phyloP scores from a whole-genome alignment of 2,329 filamentous ascomycete genomes.

The Orbilia ellipsospora region DNA sequence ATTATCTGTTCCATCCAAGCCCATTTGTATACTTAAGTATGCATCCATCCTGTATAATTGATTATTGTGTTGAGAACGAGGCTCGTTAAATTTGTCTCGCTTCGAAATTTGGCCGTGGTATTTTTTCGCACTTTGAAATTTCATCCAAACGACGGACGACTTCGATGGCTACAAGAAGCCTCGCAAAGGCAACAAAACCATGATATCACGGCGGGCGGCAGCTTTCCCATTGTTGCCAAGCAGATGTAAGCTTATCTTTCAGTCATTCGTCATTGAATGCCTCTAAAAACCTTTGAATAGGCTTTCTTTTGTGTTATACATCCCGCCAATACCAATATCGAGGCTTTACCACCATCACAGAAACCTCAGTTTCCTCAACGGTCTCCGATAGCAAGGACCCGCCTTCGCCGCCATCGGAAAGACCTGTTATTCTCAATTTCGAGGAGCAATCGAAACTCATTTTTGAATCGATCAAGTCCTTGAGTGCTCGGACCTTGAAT shows the following conservation, averaged over 20 bases:
- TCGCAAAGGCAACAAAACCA: constrained; percentile 39
- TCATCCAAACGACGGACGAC: constrained; percentile 27
- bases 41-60: too few relatives aligned
- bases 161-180: constrained; percentile 13
- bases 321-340: constrained; percentile 13
- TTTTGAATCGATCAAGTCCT: neutral
- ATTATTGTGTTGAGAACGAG: too few relatives aligned
- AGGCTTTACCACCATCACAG: constrained; percentile 15
- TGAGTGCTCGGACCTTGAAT: neutral
- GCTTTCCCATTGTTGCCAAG: constrained; percentile 20
- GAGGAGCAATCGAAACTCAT: constrained; percentile 32
- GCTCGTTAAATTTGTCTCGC: too few relatives aligned
- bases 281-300: constrained; percentile 5
- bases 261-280: neutral
- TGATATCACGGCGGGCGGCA: constrained; percentile 49
- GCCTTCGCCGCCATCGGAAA: constrained; percentile 8
- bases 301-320: constrained; percentile 15
- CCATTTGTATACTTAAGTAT: too few relatives aligned
- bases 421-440: constrained; percentile 45
- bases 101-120: constrained; percentile 13
- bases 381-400: constrained; percentile 1
- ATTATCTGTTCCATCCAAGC: too few relatives aligned
- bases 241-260: too few relatives aligned
- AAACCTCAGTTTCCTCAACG: neutral
- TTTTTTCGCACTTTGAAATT: constrained; percentile 20